Evolutionary conservation across 75 land plant genomes (phyloP).

Genomic region (Adiantum capillusveneris): DNA sequence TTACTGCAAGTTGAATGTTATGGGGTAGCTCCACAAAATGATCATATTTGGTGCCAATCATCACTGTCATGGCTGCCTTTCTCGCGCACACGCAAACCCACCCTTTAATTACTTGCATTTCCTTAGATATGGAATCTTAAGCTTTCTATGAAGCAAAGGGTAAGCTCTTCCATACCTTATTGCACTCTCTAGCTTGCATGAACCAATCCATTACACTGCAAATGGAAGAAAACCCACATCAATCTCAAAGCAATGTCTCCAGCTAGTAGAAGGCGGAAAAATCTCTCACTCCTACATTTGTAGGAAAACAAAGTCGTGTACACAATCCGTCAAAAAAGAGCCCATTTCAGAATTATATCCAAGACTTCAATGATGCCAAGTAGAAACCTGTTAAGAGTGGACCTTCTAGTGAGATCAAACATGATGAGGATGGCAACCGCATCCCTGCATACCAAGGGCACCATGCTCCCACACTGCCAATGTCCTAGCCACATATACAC

Average conservation of each 20-base stretch:
- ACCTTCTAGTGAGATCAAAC: slow-evolving; percentile 75
- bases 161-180: slow-evolving; percentile 14
- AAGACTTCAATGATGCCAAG: no score
- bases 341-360: no score
- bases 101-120: no score
- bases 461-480: slow-evolving; percentile 31
- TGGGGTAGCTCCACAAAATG: slow-evolving; percentile 12
- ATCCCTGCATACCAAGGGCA: slow-evolving; percentile 74
- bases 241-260: no score
- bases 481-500: slow-evolving; percentile 36
- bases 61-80: slow-evolving; percentile 11
- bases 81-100: not conserved
- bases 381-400: slow-evolving; percentile 65
- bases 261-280: no score
- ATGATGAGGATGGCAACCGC: slow-evolving; percentile 69
- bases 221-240: slow-evolving; percentile 1
- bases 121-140: no score
- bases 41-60: slow-evolving; percentile 20
- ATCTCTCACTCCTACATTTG: no score
- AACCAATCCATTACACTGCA: slow-evolving; percentile 23
- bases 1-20: slow-evolving; percentile 4
- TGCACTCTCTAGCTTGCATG: slow-evolving; percentile 10
- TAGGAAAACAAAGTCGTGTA: no score
- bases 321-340: no score
- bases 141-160: no score